Evolutionary conservation across 257 asterid species (phyloP).

Genomic region (Solanum corneliomulleri): DNA sequence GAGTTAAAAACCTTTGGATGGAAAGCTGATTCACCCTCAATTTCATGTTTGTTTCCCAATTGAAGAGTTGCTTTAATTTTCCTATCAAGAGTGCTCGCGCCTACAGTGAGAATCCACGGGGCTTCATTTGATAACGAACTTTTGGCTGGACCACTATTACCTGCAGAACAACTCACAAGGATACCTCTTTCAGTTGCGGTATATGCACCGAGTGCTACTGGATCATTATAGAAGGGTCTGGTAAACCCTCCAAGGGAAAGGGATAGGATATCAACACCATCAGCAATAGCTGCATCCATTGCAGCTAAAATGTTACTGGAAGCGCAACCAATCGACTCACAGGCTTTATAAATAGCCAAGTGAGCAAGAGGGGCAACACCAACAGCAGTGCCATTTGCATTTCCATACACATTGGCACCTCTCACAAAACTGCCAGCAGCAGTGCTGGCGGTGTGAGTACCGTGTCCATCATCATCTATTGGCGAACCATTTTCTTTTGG

Average conservation of each 20-base stretch:
- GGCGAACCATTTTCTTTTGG: slow-evolving; percentile 7
- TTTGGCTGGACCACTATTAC: slow-evolving; percentile 11
- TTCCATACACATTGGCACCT: slow-evolving; percentile 36
- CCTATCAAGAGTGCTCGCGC: slow-evolving; percentile 35
- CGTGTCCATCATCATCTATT: slow-evolving; percentile 31
- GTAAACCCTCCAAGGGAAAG: slow-evolving; percentile 14
- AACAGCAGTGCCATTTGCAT: slow-evolving; percentile 35
- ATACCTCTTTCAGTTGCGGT: slow-evolving; percentile 30
- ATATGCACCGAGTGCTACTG: slow-evolving; percentile 23
- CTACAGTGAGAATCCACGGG: slow-evolving; percentile 44
- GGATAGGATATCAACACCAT: slow-evolving; percentile 20
- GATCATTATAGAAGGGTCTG: not conserved
- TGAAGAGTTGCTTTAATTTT: slow-evolving; percentile 14
- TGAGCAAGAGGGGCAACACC: slow-evolving; percentile 56
- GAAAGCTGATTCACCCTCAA: slow-evolving; percentile 19
- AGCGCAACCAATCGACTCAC: not conserved
- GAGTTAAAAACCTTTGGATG: not conserved
- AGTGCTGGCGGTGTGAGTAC: slow-evolving; percentile 40
- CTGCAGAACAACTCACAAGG: slow-evolving; percentile 28
- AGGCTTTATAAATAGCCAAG: slow-evolving; percentile 35
- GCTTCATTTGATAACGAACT: slow-evolving; percentile 3
- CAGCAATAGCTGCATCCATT: slow-evolving; percentile 38
- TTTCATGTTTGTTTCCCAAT: slow-evolving; percentile 13
- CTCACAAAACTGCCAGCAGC: slow-evolving; percentile 42
- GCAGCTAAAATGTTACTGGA: slow-evolving; percentile 26